Base-by-base conservation (phyloP, 2,329 filamentous ascomycete species). In the Parafenestella ontariensis region DNA sequence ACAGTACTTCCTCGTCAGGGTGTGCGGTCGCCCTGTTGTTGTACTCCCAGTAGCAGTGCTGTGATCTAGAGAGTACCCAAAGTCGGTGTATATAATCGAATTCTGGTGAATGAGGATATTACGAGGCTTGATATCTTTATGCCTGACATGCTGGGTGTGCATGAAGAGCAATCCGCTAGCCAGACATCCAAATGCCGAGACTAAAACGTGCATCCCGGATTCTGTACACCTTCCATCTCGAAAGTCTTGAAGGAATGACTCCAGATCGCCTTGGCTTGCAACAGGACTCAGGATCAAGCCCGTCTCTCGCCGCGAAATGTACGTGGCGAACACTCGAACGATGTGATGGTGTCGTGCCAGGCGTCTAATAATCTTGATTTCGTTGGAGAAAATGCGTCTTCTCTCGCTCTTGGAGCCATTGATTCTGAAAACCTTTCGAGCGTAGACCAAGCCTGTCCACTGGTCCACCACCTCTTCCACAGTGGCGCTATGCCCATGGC, bases 101-200 rank as follows among this genome's bases (percentile, higher is more conserved):
- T 42, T 39, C 1, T 26, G 18, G n/a, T 66, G 52, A 10, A 67
- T 34, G 2, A 65, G 56, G 21, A 65, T 64, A 29, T 65, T 67
- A 5, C 46, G 48, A 1, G 64, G 59, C 20, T 68, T 68, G 28
- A 66, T 60, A 29, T 66, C 64, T 26, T 60, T 58, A 43, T 66
- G 59, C 10, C 61, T 44, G 15, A 66, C 58, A 0, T 28, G 49
- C 8, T 53, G 39, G 0, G 26, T 15, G 23, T 66, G 61, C 26
- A 66, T 55, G 31, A 56, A 65, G 2, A 42, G 34, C n/a, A 66
- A 31, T 0, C 54, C 60, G n/a, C 37, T 48, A 10, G 59, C 52
- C 1, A 66, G 46, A 41, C 61, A 66, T 1, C 63, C 63, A 36
- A 64, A 66, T 4, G 45, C 36, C 31, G 31, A 34, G 31, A 34